Conservation (phyloP, 2,329 filamentous ascomycete species). For the Magnaporthiopsis rhizophila region DNA sequence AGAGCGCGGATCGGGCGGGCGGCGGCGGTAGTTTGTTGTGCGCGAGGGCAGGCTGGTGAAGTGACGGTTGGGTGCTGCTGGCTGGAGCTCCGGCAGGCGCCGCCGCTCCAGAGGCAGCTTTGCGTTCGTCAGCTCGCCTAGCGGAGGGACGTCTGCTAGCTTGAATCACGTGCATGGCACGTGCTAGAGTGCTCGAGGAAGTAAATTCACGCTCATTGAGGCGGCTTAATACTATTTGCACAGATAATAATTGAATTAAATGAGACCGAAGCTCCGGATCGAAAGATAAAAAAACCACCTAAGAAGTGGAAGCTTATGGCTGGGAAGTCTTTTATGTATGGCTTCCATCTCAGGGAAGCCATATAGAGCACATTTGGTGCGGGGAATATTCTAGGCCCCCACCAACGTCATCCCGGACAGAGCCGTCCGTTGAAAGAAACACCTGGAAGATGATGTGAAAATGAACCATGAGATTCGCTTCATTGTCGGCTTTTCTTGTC, state of each 20-base stretch:
- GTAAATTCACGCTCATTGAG: too few species aligned
- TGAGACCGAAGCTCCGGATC: too few species aligned
- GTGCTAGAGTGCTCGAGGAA: too few species aligned
- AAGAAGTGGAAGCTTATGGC: too few species aligned
- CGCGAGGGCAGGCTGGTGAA: not conserved
- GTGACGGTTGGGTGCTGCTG: not conserved
- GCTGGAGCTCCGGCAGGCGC: not conserved
- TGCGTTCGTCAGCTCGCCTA: not conserved
- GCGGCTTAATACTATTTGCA: too few species aligned
- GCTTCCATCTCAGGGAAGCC: too few species aligned
- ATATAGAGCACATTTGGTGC: not conserved
- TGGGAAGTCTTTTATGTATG: too few species aligned
- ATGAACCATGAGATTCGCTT: not conserved
- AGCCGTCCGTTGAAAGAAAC: not conserved
- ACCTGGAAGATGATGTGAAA: not conserved
- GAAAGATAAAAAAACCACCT: too few species aligned
- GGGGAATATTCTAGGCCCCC: not conserved
- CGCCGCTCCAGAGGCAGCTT: not conserved
- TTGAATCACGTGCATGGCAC: not conserved
- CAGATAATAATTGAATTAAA: too few species aligned
- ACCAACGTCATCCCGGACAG: not conserved
- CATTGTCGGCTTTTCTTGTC: not conserved
- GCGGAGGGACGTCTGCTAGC: not conserved
- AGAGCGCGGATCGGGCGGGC: not conserved
- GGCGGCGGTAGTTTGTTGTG: slow-evolving; percentile 3